Base-by-base conservation (phyloP, 2,329 filamentous ascomycete species). In the Calonectria crousiana region DNA sequence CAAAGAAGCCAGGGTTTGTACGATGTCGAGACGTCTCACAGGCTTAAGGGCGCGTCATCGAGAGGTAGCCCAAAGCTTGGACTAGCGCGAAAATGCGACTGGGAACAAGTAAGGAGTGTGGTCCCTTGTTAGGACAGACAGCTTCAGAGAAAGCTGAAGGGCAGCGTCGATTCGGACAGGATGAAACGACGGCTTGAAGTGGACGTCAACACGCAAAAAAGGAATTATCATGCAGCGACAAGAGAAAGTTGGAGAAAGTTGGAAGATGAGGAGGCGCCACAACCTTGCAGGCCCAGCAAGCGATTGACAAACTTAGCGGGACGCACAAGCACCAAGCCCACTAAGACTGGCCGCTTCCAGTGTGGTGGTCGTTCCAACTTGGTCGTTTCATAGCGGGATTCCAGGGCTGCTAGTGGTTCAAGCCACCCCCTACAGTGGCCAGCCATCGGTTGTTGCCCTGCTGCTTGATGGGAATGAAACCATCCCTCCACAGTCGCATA, bases 41-140 rank as follows among this genome's bases (percentile, higher is more conserved):
- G 56, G 44, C 32, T 67, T 41, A 67, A 77, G 69, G 36, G 71
- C 65, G 73, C 75, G 69, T 76, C 52, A 65, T 77, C 67, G 56
- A 69, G 69, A 72, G 73, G 74, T 47, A 65, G 67, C 62, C 67
- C 20, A 62, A 70, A 65, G 44, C 18, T 34, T 64, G 34, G 30
- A 60, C 47, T 60, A 32, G 26, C n/a, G 47, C 36, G 38, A 56
- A n/a, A 32, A 66, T 49, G 38, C 53, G 34, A 34, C 41, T 41
- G 18, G 60, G 51, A 16, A 32, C 60, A 11, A 34, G 26, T 26
- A 52, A 53, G 32, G 41, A 64, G 62, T 6, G 67, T 38, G 32
- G 67, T 32, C 14, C 34, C 10, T 38, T 65, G 41, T 49, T 52
- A 18, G 36, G n/a, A 14, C 38, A 30, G 30, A n/a, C 51, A 41